Base-by-base conservation (phyloP, 176 grass and related monocot genomes). In the Zoysia japonica region DNA sequence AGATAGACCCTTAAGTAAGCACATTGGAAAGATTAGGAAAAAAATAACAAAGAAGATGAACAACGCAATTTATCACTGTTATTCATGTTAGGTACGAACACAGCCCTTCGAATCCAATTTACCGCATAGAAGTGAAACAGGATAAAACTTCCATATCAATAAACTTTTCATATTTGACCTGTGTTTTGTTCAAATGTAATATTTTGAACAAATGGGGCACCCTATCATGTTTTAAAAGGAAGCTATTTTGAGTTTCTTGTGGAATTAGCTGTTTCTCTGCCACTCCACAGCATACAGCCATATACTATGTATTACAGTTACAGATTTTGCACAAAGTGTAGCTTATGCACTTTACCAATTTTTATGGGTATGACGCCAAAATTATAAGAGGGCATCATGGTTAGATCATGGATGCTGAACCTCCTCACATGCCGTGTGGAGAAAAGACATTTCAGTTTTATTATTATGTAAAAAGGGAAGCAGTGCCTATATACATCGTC, bases 11-110 rank as follows among this genome's bases (percentile, higher is more conserved):
- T 56, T 73, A 49, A 76, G 38, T 73, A 49, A 76, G 38, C 7
- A 65, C 79, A 19, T 80, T 67, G 11, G 11, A 38, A 17, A 35
- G 42, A 40, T 66, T 5, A 59, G 37, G 3, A 74, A 80, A 74
- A 80, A 79, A 70, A 37, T 17, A 13, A n/a, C 20, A 7, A 36
- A 61, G 17, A 68, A 75, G 64, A 61, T 50, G 1, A 61, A 61
- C 0, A 37, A n/a, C 10, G 54, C 44, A 9, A 17, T 67, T 69
- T 68, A 47, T 68, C 12, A 12, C 12, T 49, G 20, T n/a, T 64
- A 77, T 65, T 44, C 75, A 38, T 77, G 7, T 64, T 64, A 3
- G 14, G 3, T 16, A 16, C 3, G 14, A 47, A 62, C 7, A 11
- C 4, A 10, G 35, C 14, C 1, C 46, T 61, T 63, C 46, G 10